Evolutionary conservation across 257 asterid genomes (phyloP).

Genomic region (Henckelia pumila): DNA sequence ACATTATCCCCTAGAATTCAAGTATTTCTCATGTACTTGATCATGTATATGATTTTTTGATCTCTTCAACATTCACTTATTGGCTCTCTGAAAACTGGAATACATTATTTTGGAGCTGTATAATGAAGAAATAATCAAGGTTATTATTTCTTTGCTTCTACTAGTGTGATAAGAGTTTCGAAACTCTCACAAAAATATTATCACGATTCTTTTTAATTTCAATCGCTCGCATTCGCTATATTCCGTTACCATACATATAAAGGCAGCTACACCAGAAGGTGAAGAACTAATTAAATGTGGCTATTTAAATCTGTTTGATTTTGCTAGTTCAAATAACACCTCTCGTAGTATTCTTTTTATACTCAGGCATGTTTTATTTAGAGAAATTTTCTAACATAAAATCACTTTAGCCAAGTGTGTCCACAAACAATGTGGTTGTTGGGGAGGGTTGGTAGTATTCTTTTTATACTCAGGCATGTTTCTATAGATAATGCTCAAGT

Average conservation of each 20-base stretch:
- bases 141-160: conserved; percentile 24
- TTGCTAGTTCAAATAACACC: conserved; percentile 90
- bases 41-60: too few relatives aligned
- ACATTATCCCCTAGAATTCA: too few relatives aligned
- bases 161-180: neutral
- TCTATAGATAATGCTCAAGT: neutral
- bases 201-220: conserved; percentile 28
- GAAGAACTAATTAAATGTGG: conserved; percentile 91
- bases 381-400: neutral
- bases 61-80: too few relatives aligned
- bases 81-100: too few relatives aligned
- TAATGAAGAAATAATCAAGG: conserved; percentile 94
- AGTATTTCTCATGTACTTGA: too few relatives aligned
- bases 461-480: neutral
- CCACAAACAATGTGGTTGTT: neutral
- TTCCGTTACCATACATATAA: conserved; percentile 84
- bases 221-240: conserved; percentile 92
- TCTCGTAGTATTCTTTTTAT: too few relatives aligned
- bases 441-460: neutral
- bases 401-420: neutral
- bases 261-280: conserved; percentile 89
- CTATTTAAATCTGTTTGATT: conserved; percentile 80
- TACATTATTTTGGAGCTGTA: too few relatives aligned
- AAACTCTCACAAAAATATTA: conserved; percentile 1
- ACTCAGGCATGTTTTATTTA: too few relatives aligned